Base-by-base conservation (phyloP, 106 monocot genomes). In the Agapanthus africanus region DNA sequence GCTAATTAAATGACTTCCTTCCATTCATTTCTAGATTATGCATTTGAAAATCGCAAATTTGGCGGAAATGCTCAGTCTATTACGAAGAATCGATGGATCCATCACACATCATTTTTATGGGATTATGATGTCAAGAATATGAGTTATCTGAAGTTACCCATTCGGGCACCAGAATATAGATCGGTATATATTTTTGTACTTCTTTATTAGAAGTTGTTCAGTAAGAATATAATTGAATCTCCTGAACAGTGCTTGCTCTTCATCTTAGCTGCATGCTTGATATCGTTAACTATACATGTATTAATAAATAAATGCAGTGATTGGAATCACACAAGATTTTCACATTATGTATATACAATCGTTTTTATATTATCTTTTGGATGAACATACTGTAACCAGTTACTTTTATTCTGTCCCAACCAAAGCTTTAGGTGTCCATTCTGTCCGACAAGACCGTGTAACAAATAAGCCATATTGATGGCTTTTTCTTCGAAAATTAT, bases 31-130 rank as follows among this genome's bases (percentile, higher is more conserved):
- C 42, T 74, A 95, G 95, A 95, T 77, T 95, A 95, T 84, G 91
- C 76, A 65, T 87, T 91, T 82, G 78, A 80, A 62, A 63, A 61
- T 69, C 74, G 70, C 0, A 91, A 91, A 37, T 89, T 97, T 78
- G 91, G 91, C 74, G 97, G 97, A 54, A 97, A 97, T 84, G 91
- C 97, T 51, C 97, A 92, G 56, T 91, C 97, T 14, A 84, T 97
- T 39, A 92, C 82, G 0, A 91, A 82, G 79, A 74, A 82, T 57
- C 70, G 85, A 54, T 97, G 97, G 97, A 73, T 97, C 39, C 97
- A 97, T 67, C 97, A 97, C 59, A 97, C 97, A 15, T 97, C 97
- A 38, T 97, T 97, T 80, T 54, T 97, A 61, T 97, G 97, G 95
- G 84, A 97, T 68, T 97, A 88, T 69, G 75, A 91, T 69, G 34